These are phyloP conservation scores for Teunomyces cretensis DNA, from an alignment of 805 yeast species.

Conservation along the genomic window DNA sequence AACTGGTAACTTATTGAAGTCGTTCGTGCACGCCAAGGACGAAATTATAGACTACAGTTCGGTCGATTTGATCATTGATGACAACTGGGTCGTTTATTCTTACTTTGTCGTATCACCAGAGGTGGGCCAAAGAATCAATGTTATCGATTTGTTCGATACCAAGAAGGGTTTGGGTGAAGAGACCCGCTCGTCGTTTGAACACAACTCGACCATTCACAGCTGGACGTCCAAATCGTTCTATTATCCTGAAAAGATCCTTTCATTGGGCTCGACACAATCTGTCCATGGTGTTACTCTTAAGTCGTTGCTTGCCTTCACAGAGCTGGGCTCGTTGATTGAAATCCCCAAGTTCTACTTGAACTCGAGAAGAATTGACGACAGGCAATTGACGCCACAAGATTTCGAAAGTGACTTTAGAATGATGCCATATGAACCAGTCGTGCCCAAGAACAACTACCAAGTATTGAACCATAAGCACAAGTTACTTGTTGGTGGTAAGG, in stretches of 20 bases:
- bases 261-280: conserved; percentile 45
- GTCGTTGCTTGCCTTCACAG: conserved; percentile 58
- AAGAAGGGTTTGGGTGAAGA: conserved; percentile 43
- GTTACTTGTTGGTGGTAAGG: conserved; percentile 18
- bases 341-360: conserved; percentile 71
- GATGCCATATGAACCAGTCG: conserved; percentile 63
- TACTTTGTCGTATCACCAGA: conserved; percentile 52
- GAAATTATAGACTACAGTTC: conserved; percentile 39
- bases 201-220: conserved; percentile 42
- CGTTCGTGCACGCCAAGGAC: conserved; percentile 37
- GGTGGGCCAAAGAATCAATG: conserved; percentile 57
- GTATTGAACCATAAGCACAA: conserved; percentile 38
- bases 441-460: conserved; percentile 40
- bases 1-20: conserved; percentile 62
- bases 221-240: conserved; percentile 57
- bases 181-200: conserved; percentile 32
- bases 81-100: conserved; percentile 78
- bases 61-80: conserved; percentile 64
- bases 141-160: conserved; percentile 79
- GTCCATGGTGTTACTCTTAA: conserved; percentile 57
- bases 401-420: conserved; percentile 55
- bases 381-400: conserved; percentile 51
- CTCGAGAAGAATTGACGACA: conserved; percentile 65
- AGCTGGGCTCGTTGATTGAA: conserved; percentile 59
- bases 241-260: conserved; percentile 57